phyloP scores from a whole-genome alignment of 2,329 filamentous ascomycete species.

The Trichoderma hamatum region DNA sequence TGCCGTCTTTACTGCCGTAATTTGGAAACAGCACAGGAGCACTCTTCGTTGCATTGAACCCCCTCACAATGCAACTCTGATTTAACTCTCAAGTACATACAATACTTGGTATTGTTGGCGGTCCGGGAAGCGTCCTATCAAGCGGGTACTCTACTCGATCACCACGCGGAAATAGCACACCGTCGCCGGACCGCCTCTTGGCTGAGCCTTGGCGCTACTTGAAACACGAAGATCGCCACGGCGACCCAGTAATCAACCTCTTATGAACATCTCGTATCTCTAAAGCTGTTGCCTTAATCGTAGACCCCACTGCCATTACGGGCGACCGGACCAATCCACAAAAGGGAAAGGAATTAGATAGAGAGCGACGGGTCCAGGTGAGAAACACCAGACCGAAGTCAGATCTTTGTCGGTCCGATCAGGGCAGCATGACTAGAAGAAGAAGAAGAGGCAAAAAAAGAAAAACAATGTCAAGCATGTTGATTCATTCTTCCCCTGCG shows the following conservation, averaged over 20 bases:
- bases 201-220: not conserved
- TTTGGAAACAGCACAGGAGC: not conserved
- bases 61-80: not conserved
- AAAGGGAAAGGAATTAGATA: not conserved
- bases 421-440: not conserved
- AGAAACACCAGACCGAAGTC: not conserved
- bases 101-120: not conserved
- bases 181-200: not conserved
- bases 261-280: not conserved
- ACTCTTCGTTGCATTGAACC: not conserved
- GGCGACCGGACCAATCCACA: not conserved
- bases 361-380: not conserved
- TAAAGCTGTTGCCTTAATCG: not conserved
- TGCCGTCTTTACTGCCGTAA: not conserved
- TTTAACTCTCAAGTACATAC: not conserved
- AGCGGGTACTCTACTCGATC: not conserved
- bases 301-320: not conserved
- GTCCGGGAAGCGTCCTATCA: not conserved
- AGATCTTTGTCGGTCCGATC: conserved; percentile 16
- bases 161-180: not conserved
- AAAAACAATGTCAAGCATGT: not conserved
- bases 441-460: not conserved
- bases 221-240: not conserved
- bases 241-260: not conserved
- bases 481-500: not conserved